Conservation (phyloP, 1,284 basidiomycete genomes). For the Boletus subluridellus region DNA sequence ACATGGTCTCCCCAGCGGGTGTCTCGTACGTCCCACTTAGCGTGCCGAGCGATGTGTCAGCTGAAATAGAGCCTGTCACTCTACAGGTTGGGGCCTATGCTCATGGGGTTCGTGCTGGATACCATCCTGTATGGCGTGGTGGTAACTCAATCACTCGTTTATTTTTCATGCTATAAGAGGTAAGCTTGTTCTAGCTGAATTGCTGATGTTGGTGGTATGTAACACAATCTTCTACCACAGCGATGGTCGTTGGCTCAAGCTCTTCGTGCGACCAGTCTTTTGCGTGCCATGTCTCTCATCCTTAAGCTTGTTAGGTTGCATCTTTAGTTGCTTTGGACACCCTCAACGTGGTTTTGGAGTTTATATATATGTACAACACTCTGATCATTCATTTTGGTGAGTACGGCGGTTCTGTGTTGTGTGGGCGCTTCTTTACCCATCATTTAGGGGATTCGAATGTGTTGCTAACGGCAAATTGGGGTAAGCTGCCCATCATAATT, state of each 20-base stretch:
- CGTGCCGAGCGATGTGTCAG: not conserved
- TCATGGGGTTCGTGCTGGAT: constrained; percentile 41
- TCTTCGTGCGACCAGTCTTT: constrained; percentile 19
- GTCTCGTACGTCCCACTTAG: constrained; percentile 18
- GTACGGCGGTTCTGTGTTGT: not conserved
- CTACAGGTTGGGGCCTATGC: constrained; percentile 40
- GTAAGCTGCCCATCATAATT: constrained; percentile 6
- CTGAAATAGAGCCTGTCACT: constrained; percentile 5
- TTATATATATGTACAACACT: constrained; percentile 38
- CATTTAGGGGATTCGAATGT: constrained; percentile 14
- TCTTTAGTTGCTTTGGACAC: constrained; percentile 39
- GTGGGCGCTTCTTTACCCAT: not conserved
- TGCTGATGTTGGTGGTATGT: not conserved
- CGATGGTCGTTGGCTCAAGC: constrained; percentile 22
- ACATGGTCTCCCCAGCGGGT: constrained; percentile 21
- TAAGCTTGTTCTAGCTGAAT: constrained; percentile 6
- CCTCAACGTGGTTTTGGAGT: constrained; percentile 39
- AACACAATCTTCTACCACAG: constrained; percentile 1
- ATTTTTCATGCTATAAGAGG: constrained; percentile 41
- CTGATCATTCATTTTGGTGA: constrained; percentile 39
- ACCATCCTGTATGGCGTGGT: constrained; percentile 41
- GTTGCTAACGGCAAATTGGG: constrained; percentile 19
- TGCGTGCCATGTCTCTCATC: not conserved
- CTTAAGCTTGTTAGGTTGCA: constrained; percentile 30
- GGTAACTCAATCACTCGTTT: constrained; percentile 43